Percentiles rank a stretch among this genome's conserved stretches.
Conservation (phyloP, 179 eudicot species). For the Heliamphora pulchella region DNA sequence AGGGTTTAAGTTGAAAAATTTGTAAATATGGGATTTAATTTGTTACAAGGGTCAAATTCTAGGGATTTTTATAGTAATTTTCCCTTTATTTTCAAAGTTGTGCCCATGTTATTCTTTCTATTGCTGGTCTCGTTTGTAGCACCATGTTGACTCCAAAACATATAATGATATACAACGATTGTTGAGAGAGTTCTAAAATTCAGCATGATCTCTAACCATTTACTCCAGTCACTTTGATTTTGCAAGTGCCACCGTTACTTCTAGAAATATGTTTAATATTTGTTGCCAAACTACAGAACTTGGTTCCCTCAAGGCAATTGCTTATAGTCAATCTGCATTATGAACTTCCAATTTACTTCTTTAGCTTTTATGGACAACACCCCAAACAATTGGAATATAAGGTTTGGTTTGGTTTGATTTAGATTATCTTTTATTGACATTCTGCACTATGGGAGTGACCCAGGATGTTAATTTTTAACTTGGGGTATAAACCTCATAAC, state of each 20-base stretch:
- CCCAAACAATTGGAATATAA: too few species aligned
- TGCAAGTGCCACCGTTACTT: not conserved
- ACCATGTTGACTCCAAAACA: not conserved
- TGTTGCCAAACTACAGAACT: not conserved
- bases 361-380: not conserved
- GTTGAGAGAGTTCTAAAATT: not conserved
- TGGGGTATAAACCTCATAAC: slow-evolving; percentile 28
- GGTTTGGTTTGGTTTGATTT: too few species aligned
- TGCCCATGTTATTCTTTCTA: not conserved
- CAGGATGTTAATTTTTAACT: slow-evolving; percentile 31
- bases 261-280: not conserved
- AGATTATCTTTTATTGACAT: slow-evolving; percentile 11
- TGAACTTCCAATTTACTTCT: slow-evolving; percentile 1
- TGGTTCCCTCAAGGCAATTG: not conserved
- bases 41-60: too few species aligned
- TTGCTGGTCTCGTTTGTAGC: not conserved
- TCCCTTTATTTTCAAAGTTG: too few species aligned
- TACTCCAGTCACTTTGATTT: not conserved
- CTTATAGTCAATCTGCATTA: not conserved
- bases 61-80: too few species aligned
- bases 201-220: not conserved
- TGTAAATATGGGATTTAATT: too few species aligned
- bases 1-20: too few species aligned
- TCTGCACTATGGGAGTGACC: slow-evolving; percentile 19
- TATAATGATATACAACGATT: not conserved